Base-by-base conservation (phyloP, 2,329 filamentous ascomycete species). In the Ilyonectria destructans region DNA sequence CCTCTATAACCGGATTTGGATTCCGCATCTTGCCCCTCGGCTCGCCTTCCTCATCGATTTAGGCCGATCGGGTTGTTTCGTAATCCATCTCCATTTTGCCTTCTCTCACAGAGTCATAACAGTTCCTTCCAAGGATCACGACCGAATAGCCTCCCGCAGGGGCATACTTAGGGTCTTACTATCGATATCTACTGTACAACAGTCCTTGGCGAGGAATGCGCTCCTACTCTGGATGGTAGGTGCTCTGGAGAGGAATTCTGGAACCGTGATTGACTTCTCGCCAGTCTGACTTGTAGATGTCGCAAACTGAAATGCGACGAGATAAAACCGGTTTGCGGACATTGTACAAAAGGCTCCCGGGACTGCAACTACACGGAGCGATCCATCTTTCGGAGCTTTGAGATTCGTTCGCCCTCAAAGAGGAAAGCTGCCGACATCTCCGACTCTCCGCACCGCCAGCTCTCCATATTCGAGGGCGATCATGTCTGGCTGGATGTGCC, bases 251-350 rank as follows among this genome's bases (percentile, higher is more conserved):
- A 26, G 26, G 26, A 6, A 26, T 15, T 23, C 48, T 2, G 17
- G 1, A 0, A 35, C 6, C n/a, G 45, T 26, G 17, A 31, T 40
- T 62, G 19, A 74, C 31, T 37, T 5, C 43, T 8, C 6, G n/a
- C 37, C 12, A 75, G 74, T 2, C 56, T 71, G 12, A 75, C 73
- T 1, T 75, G 74, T 21, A 67, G 73, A 65, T 65, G 46, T 17
- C 69, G 76, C 9, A 78, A 77, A 17, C 2, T 78, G 3, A 78
- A 77, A 40, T 78, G 76, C 6, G 71, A 78, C 40, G 74, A 78
- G 31, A 46, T 17, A 0, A 75, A 71, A 4, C 76, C 76, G 0
- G 17, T 65, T 0, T 77, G 75, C 21, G 69, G 73, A 10, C 67
- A 66, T 2, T 77, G 75, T 19, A 29, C 33, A 8, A 76, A 72